Percentiles rank a stretch among this genome's conserved stretches.
These are phyloP conservation scores for Fusarium brachygibbosum DNA, from an alignment of 2,329 filamentous ascomycete species.

Conservation along the genomic window DNA sequence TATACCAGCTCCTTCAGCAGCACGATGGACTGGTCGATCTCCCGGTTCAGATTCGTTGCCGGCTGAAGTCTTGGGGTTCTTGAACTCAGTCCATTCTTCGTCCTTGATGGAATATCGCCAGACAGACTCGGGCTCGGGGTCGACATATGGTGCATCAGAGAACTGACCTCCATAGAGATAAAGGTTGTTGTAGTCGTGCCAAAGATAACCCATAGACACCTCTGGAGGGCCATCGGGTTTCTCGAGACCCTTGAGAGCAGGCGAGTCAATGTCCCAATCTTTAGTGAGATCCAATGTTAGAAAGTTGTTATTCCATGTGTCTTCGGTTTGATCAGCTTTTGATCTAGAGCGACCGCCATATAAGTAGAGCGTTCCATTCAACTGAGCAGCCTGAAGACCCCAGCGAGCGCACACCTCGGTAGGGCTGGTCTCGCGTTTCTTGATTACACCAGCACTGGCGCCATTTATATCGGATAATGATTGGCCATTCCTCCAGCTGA, in stretches of 20 bases:
- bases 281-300: slow-evolving; percentile 78
- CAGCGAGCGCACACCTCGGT: slow-evolving; percentile 72
- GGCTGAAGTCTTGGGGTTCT: slow-evolving; percentile 70
- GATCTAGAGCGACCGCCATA: slow-evolving; percentile 78
- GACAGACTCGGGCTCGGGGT: slow-evolving; percentile 71
- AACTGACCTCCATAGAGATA: slow-evolving; percentile 83
- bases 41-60: slow-evolving; percentile 72
- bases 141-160: slow-evolving; percentile 70
- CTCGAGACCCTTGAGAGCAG: slow-evolving; percentile 72
- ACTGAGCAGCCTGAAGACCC: slow-evolving; percentile 75
- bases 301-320: slow-evolving; percentile 84
- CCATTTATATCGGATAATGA: slow-evolving; percentile 58
- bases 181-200: slow-evolving; percentile 77
- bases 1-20: slow-evolving; percentile 80
- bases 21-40: slow-evolving; percentile 71
- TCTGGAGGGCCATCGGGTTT: slow-evolving; percentile 77
- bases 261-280: slow-evolving; percentile 76
- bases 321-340: slow-evolving; percentile 66
- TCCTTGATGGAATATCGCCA: slow-evolving; percentile 78
- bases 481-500: slow-evolving; percentile 58
- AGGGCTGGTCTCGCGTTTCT: slow-evolving; percentile 45
- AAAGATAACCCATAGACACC: slow-evolving; percentile 80
- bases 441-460: slow-evolving; percentile 63
- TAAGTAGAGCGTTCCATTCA: slow-evolving; percentile 82
- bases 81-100: slow-evolving; percentile 73